Base-by-base conservation (phyloP, 169 alveolate genomes). In the Fabrea salina region DNA sequence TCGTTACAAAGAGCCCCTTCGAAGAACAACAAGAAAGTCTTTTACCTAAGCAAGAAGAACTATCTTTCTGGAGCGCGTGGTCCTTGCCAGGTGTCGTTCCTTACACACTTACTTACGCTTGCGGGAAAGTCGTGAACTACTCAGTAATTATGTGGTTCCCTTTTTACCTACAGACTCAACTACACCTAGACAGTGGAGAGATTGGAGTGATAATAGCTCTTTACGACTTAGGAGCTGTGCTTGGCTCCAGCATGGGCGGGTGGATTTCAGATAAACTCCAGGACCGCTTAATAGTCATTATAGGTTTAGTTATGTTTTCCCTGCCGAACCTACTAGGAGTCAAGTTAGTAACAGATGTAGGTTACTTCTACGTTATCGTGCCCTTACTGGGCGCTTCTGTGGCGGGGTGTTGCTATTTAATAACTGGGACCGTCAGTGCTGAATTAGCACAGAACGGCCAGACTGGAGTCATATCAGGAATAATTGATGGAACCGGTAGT, bases 51-150 rank as follows among this genome's bases (percentile, higher is more conserved):
- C n/a, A n/a, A 35, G 32, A 78, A 5, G 67, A 49, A 35, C 47
- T 83, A 16, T 16, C 68, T 22, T 78, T 83, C 67, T 50, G 77
- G 32, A 44, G 66, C 30, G 89, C 86, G 13, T 83, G 89, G 86
- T 13, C 49, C 5, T 37, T 83, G 13, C 89, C 89, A 7, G 81
- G 89, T 25, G 89, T 83, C 2, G 32, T 79, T 11, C 43, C 59
- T n/a, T 83, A 49, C 43, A 76, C 89, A 11, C 11, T 75, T 19
- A 44, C 82, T 39, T 59, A 71, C 37, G 77, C 67, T 22, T 53
- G 72, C 3, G 30, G 51, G 0, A 78, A 83, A 25, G 54, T 72
- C 54, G 82, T 59, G 19, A 54, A 64, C 33, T 78, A 83, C 41
- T 56, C 79, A 30, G 56, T 37, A 39, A 59, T 1, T 11, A 11